A percentile compares a stretch with the other conserved stretches of the same genome.
Evolutionary conservation across 768 basidiomycete species (phyloP).

Genomic region (Psilocybe cyanescens): DNA sequence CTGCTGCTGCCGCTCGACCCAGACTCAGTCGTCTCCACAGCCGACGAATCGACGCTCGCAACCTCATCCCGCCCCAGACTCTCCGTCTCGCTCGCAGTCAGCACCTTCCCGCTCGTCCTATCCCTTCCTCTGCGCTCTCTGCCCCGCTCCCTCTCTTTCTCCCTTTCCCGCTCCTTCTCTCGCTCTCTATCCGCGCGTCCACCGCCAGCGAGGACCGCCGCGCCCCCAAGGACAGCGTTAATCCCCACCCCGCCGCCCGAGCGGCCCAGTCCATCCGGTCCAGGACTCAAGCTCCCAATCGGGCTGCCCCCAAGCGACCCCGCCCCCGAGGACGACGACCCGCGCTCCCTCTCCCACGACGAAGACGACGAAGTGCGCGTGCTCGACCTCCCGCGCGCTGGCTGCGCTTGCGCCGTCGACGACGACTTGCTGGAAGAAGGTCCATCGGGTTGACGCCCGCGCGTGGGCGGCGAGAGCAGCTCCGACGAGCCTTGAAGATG

Average conservation of each 20-base stretch:
- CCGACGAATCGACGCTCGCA: neutral
- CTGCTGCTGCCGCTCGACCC: slow-evolving; percentile 8
- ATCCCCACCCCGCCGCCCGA: slow-evolving; percentile 12
- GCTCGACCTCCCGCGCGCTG: slow-evolving; percentile 56
- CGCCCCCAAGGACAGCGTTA: slow-evolving; percentile 25
- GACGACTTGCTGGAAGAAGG: slow-evolving; percentile 15
- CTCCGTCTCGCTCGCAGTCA: slow-evolving; percentile 40
- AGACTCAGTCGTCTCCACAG: neutral
- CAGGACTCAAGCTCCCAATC: slow-evolving; percentile 43
- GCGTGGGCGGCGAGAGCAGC: slow-evolving; percentile 18
- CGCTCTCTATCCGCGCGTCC: slow-evolving; percentile 36
- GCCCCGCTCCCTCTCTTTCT: slow-evolving; percentile 30
- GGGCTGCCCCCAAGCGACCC: slow-evolving; percentile 36
- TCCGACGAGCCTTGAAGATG: slow-evolving; percentile 16
- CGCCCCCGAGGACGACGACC: slow-evolving; percentile 36
- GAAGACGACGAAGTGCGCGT: slow-evolving; percentile 58
- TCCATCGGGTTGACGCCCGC: slow-evolving; percentile 19
- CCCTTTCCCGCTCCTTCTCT: slow-evolving; percentile 29
- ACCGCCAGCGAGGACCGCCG: slow-evolving; percentile 31
- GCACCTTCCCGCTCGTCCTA: slow-evolving; percentile 37
- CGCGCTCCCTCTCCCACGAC: slow-evolving; percentile 50
- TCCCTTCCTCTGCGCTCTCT: slow-evolving; percentile 45
- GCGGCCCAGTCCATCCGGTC: slow-evolving; percentile 22
- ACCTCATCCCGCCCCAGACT: slow-evolving; percentile 22
- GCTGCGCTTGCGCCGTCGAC: slow-evolving; percentile 17